phyloP scores from a whole-genome alignment of 75 land plant species.

The Azolla pinnata region DNA sequence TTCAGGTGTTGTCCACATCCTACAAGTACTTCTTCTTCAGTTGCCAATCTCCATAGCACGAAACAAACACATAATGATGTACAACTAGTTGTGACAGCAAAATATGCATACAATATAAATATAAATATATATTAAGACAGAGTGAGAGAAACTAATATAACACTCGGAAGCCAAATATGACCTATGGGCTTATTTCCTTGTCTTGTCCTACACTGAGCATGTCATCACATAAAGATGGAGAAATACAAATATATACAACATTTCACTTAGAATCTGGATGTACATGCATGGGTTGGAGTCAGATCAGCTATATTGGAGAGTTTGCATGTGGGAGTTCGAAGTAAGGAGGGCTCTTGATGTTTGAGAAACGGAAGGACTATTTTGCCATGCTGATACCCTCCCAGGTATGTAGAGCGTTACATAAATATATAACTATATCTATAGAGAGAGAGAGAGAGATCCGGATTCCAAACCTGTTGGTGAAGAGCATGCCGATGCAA shows the following conservation, averaged over 20 bases:
- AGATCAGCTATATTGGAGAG: not conserved
- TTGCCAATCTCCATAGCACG: not conserved
- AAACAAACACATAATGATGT: not conserved
- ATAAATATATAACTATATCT: not conserved
- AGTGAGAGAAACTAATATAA: not conserved
- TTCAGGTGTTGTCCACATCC: slow-evolving; percentile 8
- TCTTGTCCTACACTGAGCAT: not conserved
- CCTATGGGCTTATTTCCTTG: not conserved
- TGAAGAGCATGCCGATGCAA: slow-evolving; percentile 72
- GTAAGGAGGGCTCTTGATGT: not conserved
- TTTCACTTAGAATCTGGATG: not conserved
- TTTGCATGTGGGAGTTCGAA: not conserved
- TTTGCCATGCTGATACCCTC: not conserved
- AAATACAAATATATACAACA: not conserved
- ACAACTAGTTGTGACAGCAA: too few species aligned
- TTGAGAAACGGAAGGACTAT: not conserved
- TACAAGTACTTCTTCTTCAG: not conserved
- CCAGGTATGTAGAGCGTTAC: not conserved
- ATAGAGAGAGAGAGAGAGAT: not conserved
- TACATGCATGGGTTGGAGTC: not conserved
- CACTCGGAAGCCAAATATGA: not conserved
- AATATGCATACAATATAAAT: not conserved
- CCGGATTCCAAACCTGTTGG: slow-evolving; percentile 41
- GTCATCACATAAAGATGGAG: not conserved
- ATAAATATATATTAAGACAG: not conserved